A percentile compares a stretch with the other conserved stretches of the same genome.
These are phyloP conservation scores for Penicillium antarcticum DNA, from an alignment of 495 filamentous ascomycete genomes.

Conservation along the genomic window DNA sequence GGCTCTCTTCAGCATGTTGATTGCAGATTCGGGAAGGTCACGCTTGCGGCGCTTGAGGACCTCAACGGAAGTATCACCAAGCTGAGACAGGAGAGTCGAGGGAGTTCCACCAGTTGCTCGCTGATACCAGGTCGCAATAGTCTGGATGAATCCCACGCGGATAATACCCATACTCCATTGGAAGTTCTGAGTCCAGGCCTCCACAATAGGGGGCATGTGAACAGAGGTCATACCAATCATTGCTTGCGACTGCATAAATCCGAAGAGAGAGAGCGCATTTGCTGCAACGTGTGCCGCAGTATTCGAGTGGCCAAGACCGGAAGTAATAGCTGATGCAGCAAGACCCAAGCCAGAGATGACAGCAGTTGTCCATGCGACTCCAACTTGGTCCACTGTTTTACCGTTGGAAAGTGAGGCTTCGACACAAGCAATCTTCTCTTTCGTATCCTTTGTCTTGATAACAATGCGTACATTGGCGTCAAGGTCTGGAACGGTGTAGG, in stretches of 20 bases:
- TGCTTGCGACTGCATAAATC: conserved; percentile 96
- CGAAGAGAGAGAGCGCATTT: conserved; percentile 87
- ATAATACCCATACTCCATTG: conserved; percentile 99
- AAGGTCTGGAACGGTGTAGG: conserved; percentile 87
- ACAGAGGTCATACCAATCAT: conserved; percentile 87
- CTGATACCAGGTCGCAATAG: conserved; percentile 94
- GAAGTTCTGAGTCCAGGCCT: conserved; percentile 97
- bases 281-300: conserved; percentile 94
- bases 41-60: conserved; percentile 66
- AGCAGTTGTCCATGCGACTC: conserved; percentile 85
- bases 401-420: conserved; percentile 88
- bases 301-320: conserved; percentile 86
- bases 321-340: conserved; percentile 76
- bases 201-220: conserved; percentile 83
- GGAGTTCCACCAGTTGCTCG: conserved; percentile 87
- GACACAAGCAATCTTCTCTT: conserved; percentile 74
- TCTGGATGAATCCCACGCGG: conserved; percentile 78
- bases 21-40: conserved; percentile 38
- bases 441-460: conserved; percentile 64
- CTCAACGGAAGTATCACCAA: conserved; percentile 76
- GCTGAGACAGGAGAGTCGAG: conserved; percentile 70
- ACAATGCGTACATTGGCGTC: conserved; percentile 82
- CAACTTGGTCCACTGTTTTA: conserved; percentile 86
- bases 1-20: conserved; percentile 44
- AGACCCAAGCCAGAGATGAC: conserved; percentile 82